Evolutionary conservation across 345 rosid species (phyloP), one percentile per base, ranked within the genome.

Genomic region (Geranium brycei): DNA sequence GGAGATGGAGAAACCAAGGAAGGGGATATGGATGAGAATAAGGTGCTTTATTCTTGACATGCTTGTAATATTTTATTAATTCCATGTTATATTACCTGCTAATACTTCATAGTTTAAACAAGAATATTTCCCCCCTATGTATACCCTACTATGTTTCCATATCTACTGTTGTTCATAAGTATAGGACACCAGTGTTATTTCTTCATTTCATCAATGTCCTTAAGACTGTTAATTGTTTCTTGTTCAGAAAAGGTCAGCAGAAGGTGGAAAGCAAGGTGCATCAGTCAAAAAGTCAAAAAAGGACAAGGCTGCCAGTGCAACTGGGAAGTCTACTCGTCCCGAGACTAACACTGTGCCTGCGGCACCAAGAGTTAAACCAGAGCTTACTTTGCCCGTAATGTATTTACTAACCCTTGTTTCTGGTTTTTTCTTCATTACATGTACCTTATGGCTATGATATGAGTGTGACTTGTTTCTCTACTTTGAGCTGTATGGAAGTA

Each of bases 311-410:
- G 71, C 77, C 59, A 77, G 73, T 68, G 78, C 91, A 75, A 80
- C 84, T 51, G 83, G 92, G 32, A 93, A 93, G 79, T 74, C 70
- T 66, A 73, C 69, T 3, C 87, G 91, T 51, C 83, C 80, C 53
- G 99, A 93, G 70, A 78, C 81, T 65, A 83, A 61, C 72, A 47
- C 78, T 4, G 75, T 72, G 17, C 53, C 88, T 17, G 31, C 70
- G 0, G 91, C 89, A 0, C 92, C 93, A 15, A 82, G 88, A 71
- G 96, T 91, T 68, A 95, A 95, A 78, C 68, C 96, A 3, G 95
- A 88, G 82, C 99, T 95, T 77, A 72, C 93, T 78, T 78, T 91
- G 78, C 96, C 99, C 60, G 71, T 84, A 73, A 85, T 84, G 97
- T 95, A 95, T 59, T 69, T 76, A 72, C 77, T 40, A 64, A 51